Conservation (phyloP, 2,329 filamentous ascomycete genomes). For the Botrytis fabae region DNA sequence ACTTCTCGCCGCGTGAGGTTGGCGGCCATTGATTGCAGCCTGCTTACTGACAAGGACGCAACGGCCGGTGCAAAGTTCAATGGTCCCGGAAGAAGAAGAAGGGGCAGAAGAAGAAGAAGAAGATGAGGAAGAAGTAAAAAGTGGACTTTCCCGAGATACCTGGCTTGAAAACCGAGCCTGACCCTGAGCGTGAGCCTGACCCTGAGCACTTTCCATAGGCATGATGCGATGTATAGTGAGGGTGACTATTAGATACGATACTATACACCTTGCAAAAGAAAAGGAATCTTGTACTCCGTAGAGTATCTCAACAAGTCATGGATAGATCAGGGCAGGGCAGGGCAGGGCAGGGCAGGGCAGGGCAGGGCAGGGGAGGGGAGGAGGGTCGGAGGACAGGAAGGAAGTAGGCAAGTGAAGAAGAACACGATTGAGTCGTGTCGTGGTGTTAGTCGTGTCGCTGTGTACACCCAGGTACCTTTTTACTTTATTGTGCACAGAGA, state of each 20-base stretch:
- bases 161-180: neutral
- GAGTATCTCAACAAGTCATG: neutral
- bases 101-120: neutral
- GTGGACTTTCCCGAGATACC: slow-evolving; percentile 6
- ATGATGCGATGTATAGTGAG: neutral
- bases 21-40: neutral
- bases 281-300: neutral
- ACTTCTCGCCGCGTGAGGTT: slow-evolving; percentile 12
- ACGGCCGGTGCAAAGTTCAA: slow-evolving; percentile 2
- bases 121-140: neutral
- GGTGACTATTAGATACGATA: neutral
- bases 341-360: too few species aligned
- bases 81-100: neutral
- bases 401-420: neutral
- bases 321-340: neutral
- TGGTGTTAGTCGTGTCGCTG: too few species aligned
- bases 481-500: neutral
- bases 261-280: neutral
- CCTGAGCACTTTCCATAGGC: too few species aligned
- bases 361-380: too few species aligned
- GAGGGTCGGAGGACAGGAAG: neutral
- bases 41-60: neutral
- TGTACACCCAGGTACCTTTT: neutral
- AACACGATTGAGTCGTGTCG: neutral
- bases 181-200: neutral